Base-by-base conservation (phyloP, 768 basidiomycete species). In the Rhodotorula graminis region DNA sequence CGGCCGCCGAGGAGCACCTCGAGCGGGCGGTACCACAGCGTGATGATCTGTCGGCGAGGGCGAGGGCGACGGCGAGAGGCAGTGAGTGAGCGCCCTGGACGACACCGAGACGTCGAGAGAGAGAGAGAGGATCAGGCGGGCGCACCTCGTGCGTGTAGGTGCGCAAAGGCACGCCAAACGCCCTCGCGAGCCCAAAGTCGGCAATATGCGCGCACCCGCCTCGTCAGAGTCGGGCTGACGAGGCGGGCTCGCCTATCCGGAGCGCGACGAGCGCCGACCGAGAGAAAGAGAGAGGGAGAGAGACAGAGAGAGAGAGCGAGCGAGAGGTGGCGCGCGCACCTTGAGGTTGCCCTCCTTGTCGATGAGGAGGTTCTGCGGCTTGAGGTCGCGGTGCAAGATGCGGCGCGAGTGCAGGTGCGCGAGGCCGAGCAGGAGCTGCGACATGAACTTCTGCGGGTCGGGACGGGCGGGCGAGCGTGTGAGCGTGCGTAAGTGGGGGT, bases 11-110 rank as follows among this genome's bases (percentile, higher is more conserved):
- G 88, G 29, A 99, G 85, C 59, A 99, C 95, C 80, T 98, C 95
- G 8, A 96, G 96, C 12, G 95, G 93, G 61, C 96, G 91, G 80
- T 99, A 99, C 96, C 96, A 99, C 47, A 99, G 85, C 10, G 96
- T 99, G 42, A 99, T 96, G 61, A 99, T 96, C 95, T 99, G 80
- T 11, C 18, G 7, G 61, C 7, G 8, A 10, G n/a, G 27, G 18
- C 23, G 19, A 42, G 12, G n/a, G n/a, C n/a, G n/a, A n/a, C n/a
- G n/a, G n/a, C n/a, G n/a, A n/a, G n/a, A n/a, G n/a, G n/a, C n/a
- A n/a, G n/a, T n/a, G n/a, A n/a, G 55, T 50, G 47, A 37, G 63
- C 64, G 42, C 4, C 5, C 37, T 37, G 37, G 37, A 37, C 37
- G n/a, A 6, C 25, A 40, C 29, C 18, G 57, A 52, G 27, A 19